These are phyloP conservation scores for Solanum aculeatissimum DNA, from an alignment of 305 asterid species.

Conservation along the genomic window DNA sequence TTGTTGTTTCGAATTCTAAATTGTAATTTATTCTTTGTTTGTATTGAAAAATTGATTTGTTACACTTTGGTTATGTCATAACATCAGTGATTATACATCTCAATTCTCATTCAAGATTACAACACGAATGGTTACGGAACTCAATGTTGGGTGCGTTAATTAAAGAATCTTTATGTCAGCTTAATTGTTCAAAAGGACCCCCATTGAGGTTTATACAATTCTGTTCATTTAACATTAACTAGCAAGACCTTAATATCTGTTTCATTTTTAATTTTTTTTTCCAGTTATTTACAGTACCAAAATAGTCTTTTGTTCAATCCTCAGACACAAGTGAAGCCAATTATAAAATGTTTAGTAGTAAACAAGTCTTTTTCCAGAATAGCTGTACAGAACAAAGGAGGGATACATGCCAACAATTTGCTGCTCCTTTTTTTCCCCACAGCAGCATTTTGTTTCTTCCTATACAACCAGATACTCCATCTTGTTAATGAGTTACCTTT, in stretches of 20 bases:
- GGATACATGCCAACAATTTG: neutral
- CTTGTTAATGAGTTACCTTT: neutral
- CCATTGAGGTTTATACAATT: neutral
- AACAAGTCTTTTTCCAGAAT: neutral
- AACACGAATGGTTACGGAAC: no score
- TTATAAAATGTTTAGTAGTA: neutral
- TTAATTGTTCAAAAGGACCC: no score
- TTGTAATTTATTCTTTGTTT: no score
- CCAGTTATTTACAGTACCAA: neutral
- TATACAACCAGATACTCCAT: neutral
- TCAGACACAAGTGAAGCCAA: neutral
- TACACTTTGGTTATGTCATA: no score
- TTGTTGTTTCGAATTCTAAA: no score
- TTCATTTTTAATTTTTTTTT: neutral
- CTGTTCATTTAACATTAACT: neutral
- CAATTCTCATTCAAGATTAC: no score
- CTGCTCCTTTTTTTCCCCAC: neutral
- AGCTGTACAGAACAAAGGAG: neutral
- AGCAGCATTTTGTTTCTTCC: neutral
- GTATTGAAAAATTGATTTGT: no score
- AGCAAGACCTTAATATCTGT: neutral
- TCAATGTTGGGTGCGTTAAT: no score
- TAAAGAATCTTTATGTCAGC: no score
- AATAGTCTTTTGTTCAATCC: neutral
- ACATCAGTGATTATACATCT: no score